Base-by-base conservation (phyloP, 305 asterid species). In the Fraxinus latifolia region DNA sequence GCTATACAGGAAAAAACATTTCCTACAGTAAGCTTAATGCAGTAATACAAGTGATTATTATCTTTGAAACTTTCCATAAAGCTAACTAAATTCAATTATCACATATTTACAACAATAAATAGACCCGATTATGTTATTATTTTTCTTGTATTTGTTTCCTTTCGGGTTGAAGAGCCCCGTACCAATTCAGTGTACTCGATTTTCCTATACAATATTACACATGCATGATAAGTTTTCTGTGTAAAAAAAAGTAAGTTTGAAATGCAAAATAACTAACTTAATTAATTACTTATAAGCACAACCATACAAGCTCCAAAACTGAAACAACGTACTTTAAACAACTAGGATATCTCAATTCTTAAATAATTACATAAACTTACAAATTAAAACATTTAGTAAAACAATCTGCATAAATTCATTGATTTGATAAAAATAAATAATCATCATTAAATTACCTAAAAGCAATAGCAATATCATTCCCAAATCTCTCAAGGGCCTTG, bases 401-500 rank as follows among this genome's bases (percentile, higher is more conserved):
- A 42, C 53, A 42, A 3, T 42, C 53, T 11, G n/a, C 53, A 42
- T 42, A 2, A 42, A 11, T 42, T 42, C n/a, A 42, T 42, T 42
- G 25, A 55, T 55, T 55, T 55, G 29, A 55, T 19, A 55, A 17
- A 25, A 60, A 9, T 9, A 25, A 62, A 11, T 8, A 62, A 21
- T 5, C 12, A 50, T 11, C 29, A n/a, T 42, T 73, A 14, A 19
- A 72, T 75, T 89, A 96, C 99, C 99, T 94, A 86, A 96, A 96
- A 80, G 99, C 99, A 84, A 96, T 96, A 17, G 99, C 99, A 21
- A 96, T 92, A 27, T 93, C 97, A 83, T 91, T 82, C 19, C 99
- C 99, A 79, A 93, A 94, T 81, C 85, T 93, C 87, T 90, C 93
- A 5, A 96, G 97, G 53, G 99, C 98, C 81, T 84, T 92, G 53